Base-by-base conservation (phyloP, 345 rosid species). In the Punica granatum region DNA sequence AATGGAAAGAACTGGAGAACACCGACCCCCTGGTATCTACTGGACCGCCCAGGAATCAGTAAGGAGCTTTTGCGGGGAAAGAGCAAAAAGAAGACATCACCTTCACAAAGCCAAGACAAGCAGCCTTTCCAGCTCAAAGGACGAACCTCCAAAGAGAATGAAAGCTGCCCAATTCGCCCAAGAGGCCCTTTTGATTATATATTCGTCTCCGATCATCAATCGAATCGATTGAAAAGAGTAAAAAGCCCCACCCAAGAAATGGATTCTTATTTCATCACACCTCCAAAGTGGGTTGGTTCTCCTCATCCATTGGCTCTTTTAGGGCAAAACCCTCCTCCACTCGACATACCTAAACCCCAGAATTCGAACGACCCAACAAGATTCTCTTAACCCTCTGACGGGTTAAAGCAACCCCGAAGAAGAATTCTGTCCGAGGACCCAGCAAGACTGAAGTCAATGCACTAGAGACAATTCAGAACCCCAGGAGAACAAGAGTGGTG, bases 211-310 rank as follows among this genome's bases (percentile, higher is more conserved):
- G n/a, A 37, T 33, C 36, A n/a, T n/a, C n/a, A n/a, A n/a, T n/a
- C n/a, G n/a, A 60, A 33, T 33, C 23, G 5, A 60, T 19, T 14
- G 33, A 60, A 60, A 60, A 64, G 32, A 69, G 60, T 12, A 60
- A 60, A 72, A 68, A 67, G 48, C 48, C 54, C n/a, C n/a, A n/a
- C 69, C 48, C 71, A 65, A 49, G 48, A 63, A 60, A 63, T 63
- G 32, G 77, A 78, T 70, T 63, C 67, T n/a, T n/a, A n/a, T 43
- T 51, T 44, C 23, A 32, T 23, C 41, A 62, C 43, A 64, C 43
- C 58, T 68, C 59, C 44, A 32, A 49, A 67, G 64, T 33, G 35
- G n/a, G n/a, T n/a, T n/a, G 68, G 46, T 33, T 63, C 54, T 23
- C 39, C 66, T 35, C 11, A 39, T 31, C 31, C 58, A 21, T n/a